Evolutionary conservation across 1,284 basidiomycete genomes (phyloP), one percentile per base, ranked within the genome.

Genomic region (Boletellus dicymbophilus): DNA sequence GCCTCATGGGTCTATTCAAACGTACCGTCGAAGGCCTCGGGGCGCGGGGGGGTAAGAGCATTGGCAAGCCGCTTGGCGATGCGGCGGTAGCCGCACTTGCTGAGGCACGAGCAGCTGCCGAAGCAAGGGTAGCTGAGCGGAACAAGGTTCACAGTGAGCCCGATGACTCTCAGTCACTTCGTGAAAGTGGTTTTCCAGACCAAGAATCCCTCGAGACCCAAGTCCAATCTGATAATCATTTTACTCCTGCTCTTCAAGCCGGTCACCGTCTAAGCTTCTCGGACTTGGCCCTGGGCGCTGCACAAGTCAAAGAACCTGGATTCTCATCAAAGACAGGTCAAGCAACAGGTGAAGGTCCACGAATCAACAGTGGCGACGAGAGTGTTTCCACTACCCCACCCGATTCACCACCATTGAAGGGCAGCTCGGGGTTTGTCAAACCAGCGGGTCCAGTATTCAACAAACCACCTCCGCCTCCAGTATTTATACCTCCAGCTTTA

Each of bases 101-200:
- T 9, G 83, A 88, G 66, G 86, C 85, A 11, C 74, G 79, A 48
- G 84, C 84, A 43, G 81, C 81, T 38, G 88, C 88, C 6, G 84
- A 89, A 62, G 85, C 82, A 6, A 77, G 79, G 49, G 75, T 90
- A 13, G 85, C 82, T 2, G 78, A 88, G 60, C 71, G 85, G 37
- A 71, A 79, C 55, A 79, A 80, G 62, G 66, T 72, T 37, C 73
- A 76, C 44, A 69, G 72, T 41, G 70, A 72, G 63, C 52, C 58
- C 62, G 49, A 64, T 58, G 34, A 67, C 57, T 45, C 66, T 21
- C 63, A 58, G 31, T 45, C 50, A 25, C 55, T 58, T 34, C 36
- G 51, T 22, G 53, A 52, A 34, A 45, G 55, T 23, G 42, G 43
- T 16, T 26, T 52, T 13, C 37, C 34, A 7, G 34, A 49, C 40